Evolutionary conservation across 768 basidiomycete genomes (phyloP), one percentile per base, ranked within the genome.

Genomic region (Lactarius trivialis): DNA sequence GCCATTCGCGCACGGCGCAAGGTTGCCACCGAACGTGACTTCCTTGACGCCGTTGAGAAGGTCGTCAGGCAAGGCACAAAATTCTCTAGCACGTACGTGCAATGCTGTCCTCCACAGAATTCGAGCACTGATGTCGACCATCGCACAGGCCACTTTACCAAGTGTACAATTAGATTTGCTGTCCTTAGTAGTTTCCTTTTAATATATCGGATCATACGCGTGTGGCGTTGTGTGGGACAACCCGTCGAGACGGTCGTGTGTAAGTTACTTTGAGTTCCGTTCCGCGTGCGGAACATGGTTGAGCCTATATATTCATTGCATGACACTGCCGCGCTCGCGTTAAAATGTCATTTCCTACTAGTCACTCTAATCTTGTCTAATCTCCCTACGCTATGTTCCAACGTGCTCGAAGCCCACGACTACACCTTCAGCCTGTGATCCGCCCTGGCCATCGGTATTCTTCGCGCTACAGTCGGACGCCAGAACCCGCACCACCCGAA

Each of bases 21-120:
- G 74, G 93, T 98, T 1, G 94, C 95, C 0, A 93, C 93, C 6
- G 97, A 99, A 72, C 88, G 93, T 58, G 97, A 99, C 75, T 99
- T 98, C 78, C 77, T 99, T 72, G 94, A 97, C 67, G 90, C 94
- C 12, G 96, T 99, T 2, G 97, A 99, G 79, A 98, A 98, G 77
- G 97, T 99, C 61, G 93, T 98, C 43, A 82, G 93, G 69, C 94
- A 98, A 76, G 95, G 95, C 30, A 93, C 91, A 70, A 98, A 98
- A 77, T 99, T 98, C 78, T 97, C 94, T 2, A 89, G 86, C 82
- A 98, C 97, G 85, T 93, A 80, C 63, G 91, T 85, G 58, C 11
- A n/a, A 41, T 50, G 52, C 28, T 48, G n/a, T 60, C 21, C 56
- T n/a, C 37, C 43, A 24, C 11, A 21, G 58, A 56, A n/a, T 49